These are phyloP conservation scores for Marsdenia floribunda DNA, from an alignment of 257 asterid species.

Conservation along the genomic window DNA sequence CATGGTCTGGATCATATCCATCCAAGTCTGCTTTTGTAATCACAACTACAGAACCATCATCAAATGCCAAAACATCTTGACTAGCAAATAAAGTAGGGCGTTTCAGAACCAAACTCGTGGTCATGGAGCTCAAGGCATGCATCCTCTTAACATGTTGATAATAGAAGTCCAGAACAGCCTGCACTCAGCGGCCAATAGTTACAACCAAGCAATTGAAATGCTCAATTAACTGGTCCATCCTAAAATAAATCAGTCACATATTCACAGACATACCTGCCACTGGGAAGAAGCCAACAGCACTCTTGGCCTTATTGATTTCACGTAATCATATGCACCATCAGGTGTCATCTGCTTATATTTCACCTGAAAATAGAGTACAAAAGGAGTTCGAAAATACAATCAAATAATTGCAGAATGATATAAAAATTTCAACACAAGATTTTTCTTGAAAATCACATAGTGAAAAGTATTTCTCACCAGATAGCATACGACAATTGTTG, in stretches of 20 bases:
- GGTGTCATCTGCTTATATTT: slow-evolving; percentile 58
- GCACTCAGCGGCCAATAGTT: slow-evolving; percentile 11
- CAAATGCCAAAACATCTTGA: slow-evolving; percentile 36
- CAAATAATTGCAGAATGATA: not conserved
- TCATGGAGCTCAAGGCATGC: slow-evolving; percentile 15
- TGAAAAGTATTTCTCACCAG: slow-evolving; percentile 28
- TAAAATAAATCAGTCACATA: not conserved
- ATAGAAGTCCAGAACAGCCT: slow-evolving; percentile 55
- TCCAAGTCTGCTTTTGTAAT: slow-evolving; percentile 48
- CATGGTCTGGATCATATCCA: slow-evolving; percentile 34
- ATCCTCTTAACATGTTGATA: slow-evolving; percentile 20
- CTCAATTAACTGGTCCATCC: not conserved
- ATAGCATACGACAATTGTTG: slow-evolving; percentile 46
- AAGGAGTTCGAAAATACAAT: not conserved
- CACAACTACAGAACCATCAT: slow-evolving; percentile 51
- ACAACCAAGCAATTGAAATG: slow-evolving; percentile 7
- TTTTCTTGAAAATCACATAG: slow-evolving; percentile 6
- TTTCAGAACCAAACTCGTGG: slow-evolving; percentile 9
- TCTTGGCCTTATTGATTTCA: slow-evolving; percentile 63
- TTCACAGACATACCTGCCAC: slow-evolving; percentile 37
- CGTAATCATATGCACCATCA: slow-evolving; percentile 52
- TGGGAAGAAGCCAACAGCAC: slow-evolving; percentile 54
- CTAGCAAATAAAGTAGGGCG: slow-evolving; percentile 25
- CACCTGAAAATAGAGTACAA: slow-evolving; percentile 28
- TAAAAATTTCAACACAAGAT: not conserved